Percentiles rank a stretch among this genome's conserved stretches.
phyloP scores from a whole-genome alignment of 192 early-diverging fungal species.

The Linnemannia zychae region DNA sequence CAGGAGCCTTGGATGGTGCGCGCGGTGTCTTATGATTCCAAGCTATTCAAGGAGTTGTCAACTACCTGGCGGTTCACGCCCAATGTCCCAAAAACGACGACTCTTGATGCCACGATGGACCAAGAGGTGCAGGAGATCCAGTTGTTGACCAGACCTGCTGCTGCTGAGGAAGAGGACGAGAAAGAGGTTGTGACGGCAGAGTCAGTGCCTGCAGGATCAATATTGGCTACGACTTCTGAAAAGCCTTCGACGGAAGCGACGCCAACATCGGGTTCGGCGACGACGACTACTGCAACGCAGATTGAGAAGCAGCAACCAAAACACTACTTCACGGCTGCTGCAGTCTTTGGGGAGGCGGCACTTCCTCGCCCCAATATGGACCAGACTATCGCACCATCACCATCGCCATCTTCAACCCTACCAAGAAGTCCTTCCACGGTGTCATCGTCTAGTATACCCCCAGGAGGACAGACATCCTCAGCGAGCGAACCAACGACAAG shows the following conservation, averaged over 20 bases:
- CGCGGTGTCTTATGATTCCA: slow-evolving; percentile 61
- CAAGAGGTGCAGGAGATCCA: slow-evolving; percentile 34
- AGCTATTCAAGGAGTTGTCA: slow-evolving; percentile 74
- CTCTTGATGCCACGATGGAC: slow-evolving; percentile 47
- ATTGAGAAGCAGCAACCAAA: slow-evolving; percentile 1
- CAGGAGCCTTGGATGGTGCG: slow-evolving; percentile 72
- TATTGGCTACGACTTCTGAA: too few species aligned
- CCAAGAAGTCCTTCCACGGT: background rate
- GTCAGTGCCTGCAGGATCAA: too few species aligned
- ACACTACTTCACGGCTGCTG: slow-evolving; percentile 33
- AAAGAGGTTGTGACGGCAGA: background rate
- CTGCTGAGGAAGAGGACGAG: background rate
- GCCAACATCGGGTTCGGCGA: background rate
- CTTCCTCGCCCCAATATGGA: slow-evolving; percentile 6
- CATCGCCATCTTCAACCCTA: background rate
- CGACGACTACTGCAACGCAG: background rate
- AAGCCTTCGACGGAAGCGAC: background rate
- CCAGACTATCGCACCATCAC: background rate
- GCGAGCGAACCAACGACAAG: background rate
- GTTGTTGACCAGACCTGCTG: slow-evolving; percentile 7
- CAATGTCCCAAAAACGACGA: slow-evolving; percentile 48
- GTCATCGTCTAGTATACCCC: background rate
- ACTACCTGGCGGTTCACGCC: slow-evolving; percentile 80
- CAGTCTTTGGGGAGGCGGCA: slow-evolving; percentile 39
- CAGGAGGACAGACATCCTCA: background rate